A percentile compares a stretch with the other conserved stretches of the same genome.
These are phyloP conservation scores for Neoboletus magnificus DNA, from an alignment of 768 basidiomycete species.

Conservation along the genomic window DNA sequence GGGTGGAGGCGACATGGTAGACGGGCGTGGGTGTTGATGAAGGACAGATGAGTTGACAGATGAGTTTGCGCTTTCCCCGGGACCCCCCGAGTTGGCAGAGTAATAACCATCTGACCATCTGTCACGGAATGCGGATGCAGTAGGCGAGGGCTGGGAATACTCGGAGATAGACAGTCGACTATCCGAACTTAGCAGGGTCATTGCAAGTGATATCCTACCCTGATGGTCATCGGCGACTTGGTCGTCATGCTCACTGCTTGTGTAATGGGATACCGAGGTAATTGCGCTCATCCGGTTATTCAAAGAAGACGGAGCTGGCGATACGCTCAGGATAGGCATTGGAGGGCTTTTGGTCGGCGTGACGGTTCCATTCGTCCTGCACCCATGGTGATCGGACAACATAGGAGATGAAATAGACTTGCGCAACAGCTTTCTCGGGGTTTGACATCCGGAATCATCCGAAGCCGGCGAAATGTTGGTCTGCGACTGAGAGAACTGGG, in stretches of 20 bases:
- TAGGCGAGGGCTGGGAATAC: constrained; percentile 70
- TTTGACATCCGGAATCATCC: constrained; percentile 5
- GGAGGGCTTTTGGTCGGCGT: constrained; percentile 43
- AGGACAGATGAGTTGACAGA: constrained; percentile 22
- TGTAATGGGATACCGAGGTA: constrained; percentile 28
- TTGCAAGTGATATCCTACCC: constrained; percentile 46
- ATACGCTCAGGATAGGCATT: constrained; percentile 32
- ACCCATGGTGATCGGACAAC: constrained; percentile 44
- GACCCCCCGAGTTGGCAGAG: constrained; percentile 25
- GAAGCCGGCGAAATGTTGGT: constrained; percentile 40
- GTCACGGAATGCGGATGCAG: constrained; percentile 78
- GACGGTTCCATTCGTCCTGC: constrained; percentile 26
- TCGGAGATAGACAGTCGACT: constrained; percentile 58
- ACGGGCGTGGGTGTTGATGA: constrained; percentile 20
- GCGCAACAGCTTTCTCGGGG: constrained; percentile 34
- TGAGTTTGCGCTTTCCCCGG: constrained; percentile 7
- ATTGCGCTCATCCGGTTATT: constrained; percentile 26
- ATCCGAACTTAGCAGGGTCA: constrained; percentile 43
- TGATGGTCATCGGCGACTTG: constrained; percentile 25
- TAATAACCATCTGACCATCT: constrained; percentile 37
- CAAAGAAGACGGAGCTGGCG: constrained; percentile 27
- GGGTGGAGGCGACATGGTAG: constrained; percentile 54
- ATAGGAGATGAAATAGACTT: constrained; percentile 53
- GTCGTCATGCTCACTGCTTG: constrained; percentile 41
- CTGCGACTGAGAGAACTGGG: constrained; percentile 56